A percentile compares a stretch with the other conserved stretches of the same genome.
phyloP scores from a whole-genome alignment of 1,139 yeast species.

The Tardiomyces depauwii region DNA sequence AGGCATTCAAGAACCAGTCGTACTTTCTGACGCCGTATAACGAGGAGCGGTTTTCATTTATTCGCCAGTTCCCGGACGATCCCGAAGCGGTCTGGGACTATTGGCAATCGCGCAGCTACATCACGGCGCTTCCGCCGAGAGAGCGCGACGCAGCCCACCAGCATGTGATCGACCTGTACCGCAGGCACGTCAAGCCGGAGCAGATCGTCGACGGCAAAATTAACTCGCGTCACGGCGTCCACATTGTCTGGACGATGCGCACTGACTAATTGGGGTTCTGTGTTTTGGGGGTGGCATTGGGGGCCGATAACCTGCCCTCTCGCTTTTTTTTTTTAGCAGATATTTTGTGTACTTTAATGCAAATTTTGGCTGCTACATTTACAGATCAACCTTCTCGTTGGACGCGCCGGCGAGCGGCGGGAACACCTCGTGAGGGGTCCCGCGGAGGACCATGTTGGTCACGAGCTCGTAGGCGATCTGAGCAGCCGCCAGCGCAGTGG shows the following conservation, averaged over 20 bases:
- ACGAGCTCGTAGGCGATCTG: conserved; percentile 61
- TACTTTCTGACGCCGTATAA: conserved; percentile 26
- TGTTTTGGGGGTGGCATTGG: no score
- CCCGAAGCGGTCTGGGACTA: conserved; percentile 34
- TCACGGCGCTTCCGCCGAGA: conserved; percentile 31
- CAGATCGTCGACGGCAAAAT: background rate
- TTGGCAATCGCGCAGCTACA: conserved; percentile 50
- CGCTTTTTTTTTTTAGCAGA: no score
- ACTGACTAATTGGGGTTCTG: background rate
- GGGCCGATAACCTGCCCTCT: no score
- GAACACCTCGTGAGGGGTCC: conserved; percentile 15
- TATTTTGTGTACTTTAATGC: no score
- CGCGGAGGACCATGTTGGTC: conserved; percentile 64
- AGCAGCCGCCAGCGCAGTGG: conserved; percentile 67
- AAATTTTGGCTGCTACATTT: no score
- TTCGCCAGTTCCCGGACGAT: conserved; percentile 10
- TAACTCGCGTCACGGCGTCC: background rate
- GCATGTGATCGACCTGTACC: conserved; percentile 1
- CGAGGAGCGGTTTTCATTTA: conserved; percentile 27
- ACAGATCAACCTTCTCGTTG: background rate
- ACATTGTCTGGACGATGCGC: background rate
- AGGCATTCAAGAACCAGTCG: conserved; percentile 25
- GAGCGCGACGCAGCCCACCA: conserved; percentile 3
- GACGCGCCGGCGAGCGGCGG: background rate
- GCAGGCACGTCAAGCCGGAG: background rate